These are phyloP conservation scores for Diospyros kaki DNA, from an alignment of 148 eudicot species.

Conservation along the genomic window DNA sequence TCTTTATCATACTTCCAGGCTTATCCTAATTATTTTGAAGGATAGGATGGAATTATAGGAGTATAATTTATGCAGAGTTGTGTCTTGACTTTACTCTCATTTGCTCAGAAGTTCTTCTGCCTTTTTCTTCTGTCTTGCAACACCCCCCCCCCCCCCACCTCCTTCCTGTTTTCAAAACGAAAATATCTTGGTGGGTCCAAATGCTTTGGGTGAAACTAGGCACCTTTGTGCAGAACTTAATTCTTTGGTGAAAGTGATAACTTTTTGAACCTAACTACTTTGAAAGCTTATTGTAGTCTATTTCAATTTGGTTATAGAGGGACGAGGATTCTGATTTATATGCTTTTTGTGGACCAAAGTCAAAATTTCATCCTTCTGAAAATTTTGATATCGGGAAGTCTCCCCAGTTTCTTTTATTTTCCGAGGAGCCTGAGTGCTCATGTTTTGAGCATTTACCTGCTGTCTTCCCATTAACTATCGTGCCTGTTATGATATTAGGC, in stretches of 20 bases:
- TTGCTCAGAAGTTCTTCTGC: too few species aligned
- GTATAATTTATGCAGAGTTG: neutral
- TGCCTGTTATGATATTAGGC: constrained; percentile 37
- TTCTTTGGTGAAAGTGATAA: neutral
- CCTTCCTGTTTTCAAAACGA: too few species aligned
- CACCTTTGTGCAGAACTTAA: neutral
- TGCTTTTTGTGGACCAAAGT: too few species aligned
- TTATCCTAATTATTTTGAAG: neutral
- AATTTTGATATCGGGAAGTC: neutral
- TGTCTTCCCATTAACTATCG: neutral
- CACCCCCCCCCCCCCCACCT: too few species aligned
- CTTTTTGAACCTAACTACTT: neutral
- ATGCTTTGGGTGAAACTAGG: neutral
- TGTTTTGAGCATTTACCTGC: neutral
- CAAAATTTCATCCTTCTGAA: neutral
- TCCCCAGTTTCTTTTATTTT: neutral
- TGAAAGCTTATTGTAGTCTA: neutral
- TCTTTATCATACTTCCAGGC: neutral
- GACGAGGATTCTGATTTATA: too few species aligned
- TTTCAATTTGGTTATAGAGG: too few species aligned
- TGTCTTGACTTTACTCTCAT: too few species aligned
- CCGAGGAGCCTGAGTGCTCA: neutral
- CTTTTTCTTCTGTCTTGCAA: too few species aligned
- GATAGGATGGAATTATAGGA: neutral
- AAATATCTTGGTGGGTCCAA: too few species aligned